These are phyloP conservation scores for Bretschneidera sinensis DNA, from an alignment of 345 rosid genomes.

Conservation along the genomic window DNA sequence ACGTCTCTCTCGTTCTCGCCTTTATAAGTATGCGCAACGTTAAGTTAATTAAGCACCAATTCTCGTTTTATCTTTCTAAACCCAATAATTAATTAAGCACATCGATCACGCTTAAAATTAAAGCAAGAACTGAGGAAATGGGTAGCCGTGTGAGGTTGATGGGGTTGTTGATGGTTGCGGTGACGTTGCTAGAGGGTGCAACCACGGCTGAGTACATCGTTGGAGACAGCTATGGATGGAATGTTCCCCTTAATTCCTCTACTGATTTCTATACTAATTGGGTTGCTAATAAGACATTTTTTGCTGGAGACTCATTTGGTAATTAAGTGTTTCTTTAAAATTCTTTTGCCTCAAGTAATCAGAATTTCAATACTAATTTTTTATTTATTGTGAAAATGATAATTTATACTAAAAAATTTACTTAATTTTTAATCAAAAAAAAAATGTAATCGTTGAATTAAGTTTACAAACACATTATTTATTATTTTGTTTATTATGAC, in stretches of 20 bases:
- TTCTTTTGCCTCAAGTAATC: not conserved
- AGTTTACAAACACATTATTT: no score
- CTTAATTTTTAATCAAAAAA: not conserved
- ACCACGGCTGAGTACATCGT: not conserved
- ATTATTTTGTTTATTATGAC: no score
- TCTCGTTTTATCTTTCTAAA: no score
- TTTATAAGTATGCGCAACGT: no score
- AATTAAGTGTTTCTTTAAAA: not conserved
- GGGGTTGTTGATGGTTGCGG: no score
- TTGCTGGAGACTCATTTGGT: slow-evolving; percentile 23
- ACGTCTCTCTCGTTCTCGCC: no score
- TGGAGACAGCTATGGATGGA: slow-evolving; percentile 9
- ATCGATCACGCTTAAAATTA: no score
- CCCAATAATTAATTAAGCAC: no score
- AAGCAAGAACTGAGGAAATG: no score
- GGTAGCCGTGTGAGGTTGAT: no score
- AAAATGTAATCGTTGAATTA: not conserved
- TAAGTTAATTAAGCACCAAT: no score
- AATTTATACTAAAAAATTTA: not conserved
- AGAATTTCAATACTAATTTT: not conserved
- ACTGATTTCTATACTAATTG: slow-evolving; percentile 15
- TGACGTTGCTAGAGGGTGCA: no score
- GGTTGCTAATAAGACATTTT: slow-evolving; percentile 17
- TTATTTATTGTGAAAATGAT: not conserved
- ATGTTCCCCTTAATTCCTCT: not conserved